Percentiles rank a stretch among this genome's conserved stretches.
Evolutionary conservation across 495 filamentous ascomycete genomes (phyloP).

Genomic region (Xylaria cubensis): DNA sequence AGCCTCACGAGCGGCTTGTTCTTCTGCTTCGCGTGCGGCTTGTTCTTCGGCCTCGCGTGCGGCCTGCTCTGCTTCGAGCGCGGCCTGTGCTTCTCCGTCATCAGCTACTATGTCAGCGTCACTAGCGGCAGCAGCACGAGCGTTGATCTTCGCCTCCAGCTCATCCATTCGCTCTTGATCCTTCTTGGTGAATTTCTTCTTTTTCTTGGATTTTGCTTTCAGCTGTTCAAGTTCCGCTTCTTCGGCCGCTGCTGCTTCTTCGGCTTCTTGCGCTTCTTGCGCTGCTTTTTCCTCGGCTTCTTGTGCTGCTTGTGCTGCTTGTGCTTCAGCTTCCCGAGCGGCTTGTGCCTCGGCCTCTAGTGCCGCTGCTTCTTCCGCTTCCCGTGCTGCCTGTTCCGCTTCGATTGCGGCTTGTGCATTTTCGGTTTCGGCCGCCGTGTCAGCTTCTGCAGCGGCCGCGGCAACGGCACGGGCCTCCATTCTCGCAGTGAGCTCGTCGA

Average conservation of each 20-base stretch:
- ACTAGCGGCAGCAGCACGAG: conserved; percentile 22
- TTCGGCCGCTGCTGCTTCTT: conserved; percentile 28
- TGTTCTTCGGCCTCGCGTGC: conserved; percentile 45
- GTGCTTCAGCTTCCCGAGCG: conserved; percentile 19
- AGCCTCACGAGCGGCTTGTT: conserved; percentile 40
- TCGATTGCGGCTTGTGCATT: conserved; percentile 24
- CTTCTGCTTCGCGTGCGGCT: conserved; percentile 34
- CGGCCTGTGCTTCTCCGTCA: conserved; percentile 6
- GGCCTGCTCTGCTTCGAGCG: conserved; percentile 28
- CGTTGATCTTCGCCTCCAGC: conserved; percentile 43
- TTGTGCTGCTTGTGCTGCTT: conserved; percentile 25
- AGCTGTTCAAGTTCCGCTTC: conserved; percentile 35
- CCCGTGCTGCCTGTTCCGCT: conserved; percentile 31
- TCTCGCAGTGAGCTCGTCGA: conserved; percentile 47
- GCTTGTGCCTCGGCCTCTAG: conserved; percentile 33
- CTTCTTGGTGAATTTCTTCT: conserved; percentile 9
- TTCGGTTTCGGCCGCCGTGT: not conserved
- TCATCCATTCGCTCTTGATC: conserved; percentile 47
- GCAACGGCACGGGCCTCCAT: conserved; percentile 34
- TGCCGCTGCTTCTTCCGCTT: conserved; percentile 38
- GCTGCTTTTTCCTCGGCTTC: conserved; percentile 25
- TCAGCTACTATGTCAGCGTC: not conserved
- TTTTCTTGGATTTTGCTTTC: conserved; percentile 26
- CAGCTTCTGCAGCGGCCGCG: not conserved
- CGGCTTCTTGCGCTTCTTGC: conserved; percentile 12